Conservation (phyloP, 2,329 filamentous ascomycete species). For the Monosporascus ibericus region DNA sequence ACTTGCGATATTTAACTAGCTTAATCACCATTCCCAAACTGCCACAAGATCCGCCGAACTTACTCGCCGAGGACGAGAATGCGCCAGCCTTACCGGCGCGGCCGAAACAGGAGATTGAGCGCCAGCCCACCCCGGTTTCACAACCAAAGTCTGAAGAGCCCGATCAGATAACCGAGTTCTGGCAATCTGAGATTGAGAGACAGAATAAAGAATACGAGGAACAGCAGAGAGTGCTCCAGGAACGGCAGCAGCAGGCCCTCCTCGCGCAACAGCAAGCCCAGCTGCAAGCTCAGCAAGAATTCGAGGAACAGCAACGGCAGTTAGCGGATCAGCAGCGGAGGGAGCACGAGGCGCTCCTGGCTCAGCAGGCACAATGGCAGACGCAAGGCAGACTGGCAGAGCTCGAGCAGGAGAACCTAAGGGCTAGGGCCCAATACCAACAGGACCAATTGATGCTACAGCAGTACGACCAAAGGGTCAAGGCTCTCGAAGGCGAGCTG, state of each 20-base stretch:
- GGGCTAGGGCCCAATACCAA: conserved; percentile 91
- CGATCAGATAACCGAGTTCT: conserved; percentile 95
- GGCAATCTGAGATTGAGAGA: conserved; percentile 85
- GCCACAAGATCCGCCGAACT: conserved; percentile 85
- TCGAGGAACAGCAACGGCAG: conserved; percentile 87
- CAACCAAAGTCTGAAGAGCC: conserved; percentile 70
- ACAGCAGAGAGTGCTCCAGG: conserved; percentile 82
- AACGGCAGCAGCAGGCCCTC: conserved; percentile 78
- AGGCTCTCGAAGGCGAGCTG: conserved; percentile 84
- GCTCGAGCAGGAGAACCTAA: conserved; percentile 89
- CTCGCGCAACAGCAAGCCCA: conserved; percentile 76
- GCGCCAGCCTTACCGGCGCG: conserved; percentile 77
- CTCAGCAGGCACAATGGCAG: conserved; percentile 86
- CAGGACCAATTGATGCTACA: conserved; percentile 95
- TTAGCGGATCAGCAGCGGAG: conserved; percentile 84
- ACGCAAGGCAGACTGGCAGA: conserved; percentile 95
- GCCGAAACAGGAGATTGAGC: conserved; percentile 68
- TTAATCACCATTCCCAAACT: conserved; percentile 95
- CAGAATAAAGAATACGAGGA: conserved; percentile 94
- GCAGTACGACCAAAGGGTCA: conserved; percentile 92
- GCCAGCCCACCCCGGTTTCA: conserved; percentile 62
- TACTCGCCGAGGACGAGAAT: conserved; percentile 78
- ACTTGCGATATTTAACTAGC: conserved; percentile 91
- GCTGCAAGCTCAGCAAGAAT: conserved; percentile 84
- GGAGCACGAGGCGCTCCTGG: conserved; percentile 83